These are phyloP conservation scores for Neospora caninum DNA, from an alignment of 169 alveolate species.

Conservation along the genomic window DNA sequence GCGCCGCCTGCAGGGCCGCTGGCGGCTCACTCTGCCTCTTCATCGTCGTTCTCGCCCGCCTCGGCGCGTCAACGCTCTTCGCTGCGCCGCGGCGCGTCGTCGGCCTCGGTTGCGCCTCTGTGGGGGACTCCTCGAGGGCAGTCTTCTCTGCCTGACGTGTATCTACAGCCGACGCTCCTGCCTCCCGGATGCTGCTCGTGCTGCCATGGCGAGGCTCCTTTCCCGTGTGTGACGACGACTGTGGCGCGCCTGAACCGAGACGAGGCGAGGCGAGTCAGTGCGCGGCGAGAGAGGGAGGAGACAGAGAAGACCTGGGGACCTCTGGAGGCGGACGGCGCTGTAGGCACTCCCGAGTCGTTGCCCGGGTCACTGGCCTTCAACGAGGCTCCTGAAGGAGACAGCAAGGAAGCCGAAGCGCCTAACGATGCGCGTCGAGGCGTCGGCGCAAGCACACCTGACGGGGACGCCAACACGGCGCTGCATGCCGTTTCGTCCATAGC, in stretches of 20 bases:
- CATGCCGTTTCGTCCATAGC: too few species aligned
- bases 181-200: constrained; percentile 19
- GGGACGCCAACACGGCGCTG: too few species aligned
- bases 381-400: too few species aligned
- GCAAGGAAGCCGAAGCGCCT: too few species aligned
- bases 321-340: too few species aligned
- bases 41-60: background rate
- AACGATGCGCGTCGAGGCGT: too few species aligned
- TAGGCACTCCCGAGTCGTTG: too few species aligned
- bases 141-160: background rate
- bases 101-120: too few species aligned
- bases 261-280: background rate
- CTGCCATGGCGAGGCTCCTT: background rate
- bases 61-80: background rate
- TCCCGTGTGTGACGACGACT: constrained; percentile 13
- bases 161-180: background rate
- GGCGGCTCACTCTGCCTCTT: background rate
- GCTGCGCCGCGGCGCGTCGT: background rate
- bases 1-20: background rate
- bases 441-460: too few species aligned
- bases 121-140: background rate
- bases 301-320: background rate
- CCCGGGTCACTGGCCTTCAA: too few species aligned
- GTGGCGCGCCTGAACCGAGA: background rate
- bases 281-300: background rate